A percentile compares a stretch with the other conserved stretches of the same genome.
phyloP scores from a whole-genome alignment of 1,284 basidiomycete species.

The Cryptococcus depauperatus region DNA sequence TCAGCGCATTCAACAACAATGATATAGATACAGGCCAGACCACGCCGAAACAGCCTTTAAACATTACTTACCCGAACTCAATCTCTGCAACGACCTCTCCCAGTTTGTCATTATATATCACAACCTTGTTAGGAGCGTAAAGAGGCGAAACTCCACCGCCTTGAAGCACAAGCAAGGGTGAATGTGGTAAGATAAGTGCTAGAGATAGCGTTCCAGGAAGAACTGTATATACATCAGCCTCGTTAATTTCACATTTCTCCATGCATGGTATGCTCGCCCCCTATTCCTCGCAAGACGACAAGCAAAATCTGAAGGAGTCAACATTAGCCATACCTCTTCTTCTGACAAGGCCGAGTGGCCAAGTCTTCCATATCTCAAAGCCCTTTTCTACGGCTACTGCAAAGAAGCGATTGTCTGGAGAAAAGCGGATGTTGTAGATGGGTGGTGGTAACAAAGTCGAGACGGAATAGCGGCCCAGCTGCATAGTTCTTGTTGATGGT shows the following conservation, averaged over 20 bases:
- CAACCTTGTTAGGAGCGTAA: constrained; percentile 88
- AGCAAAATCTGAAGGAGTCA: background rate
- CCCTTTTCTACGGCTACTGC: constrained; percentile 72
- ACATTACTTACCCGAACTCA: constrained; percentile 56
- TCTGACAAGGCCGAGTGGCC: constrained; percentile 66
- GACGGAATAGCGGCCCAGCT: constrained; percentile 79
- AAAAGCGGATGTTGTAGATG: constrained; percentile 68
- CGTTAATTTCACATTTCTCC: too few relatives aligned
- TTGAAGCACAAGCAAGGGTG: constrained; percentile 78
- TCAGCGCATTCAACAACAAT: background rate
- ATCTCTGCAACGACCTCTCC: constrained; percentile 74
- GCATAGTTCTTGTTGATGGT: constrained; percentile 56
- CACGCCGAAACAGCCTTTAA: background rate
- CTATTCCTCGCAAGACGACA: background rate
- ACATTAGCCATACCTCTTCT: constrained; percentile 59
- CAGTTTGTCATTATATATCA: constrained; percentile 75
- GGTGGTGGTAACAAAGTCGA: constrained; percentile 67
- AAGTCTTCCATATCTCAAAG: constrained; percentile 75
- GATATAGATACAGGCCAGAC: background rate
- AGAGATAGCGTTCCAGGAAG: constrained; percentile 61
- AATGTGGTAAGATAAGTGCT: constrained; percentile 69
- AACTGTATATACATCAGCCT: constrained; percentile 24
- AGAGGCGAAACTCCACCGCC: constrained; percentile 84
- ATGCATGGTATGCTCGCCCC: background rate
- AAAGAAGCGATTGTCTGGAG: constrained; percentile 69